Evolutionary conservation across 495 filamentous ascomycete genomes (phyloP).

Genomic region (Endocarpon pusillum): DNA sequence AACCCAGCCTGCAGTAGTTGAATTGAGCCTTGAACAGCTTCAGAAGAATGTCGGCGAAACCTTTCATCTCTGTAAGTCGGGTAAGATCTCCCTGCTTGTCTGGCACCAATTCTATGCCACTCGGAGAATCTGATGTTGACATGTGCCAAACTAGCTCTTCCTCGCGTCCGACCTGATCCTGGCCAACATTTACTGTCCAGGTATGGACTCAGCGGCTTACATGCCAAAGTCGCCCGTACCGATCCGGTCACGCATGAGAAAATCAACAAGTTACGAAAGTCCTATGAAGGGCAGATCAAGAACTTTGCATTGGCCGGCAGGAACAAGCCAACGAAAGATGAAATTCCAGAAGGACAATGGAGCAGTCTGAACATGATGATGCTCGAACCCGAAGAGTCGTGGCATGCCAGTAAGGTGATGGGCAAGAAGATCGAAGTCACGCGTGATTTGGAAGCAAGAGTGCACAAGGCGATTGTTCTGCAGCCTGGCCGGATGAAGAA

Average conservation of each 20-base stretch:
- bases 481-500: constrained; percentile 37
- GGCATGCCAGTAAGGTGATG: constrained; percentile 41
- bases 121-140: constrained; percentile 24
- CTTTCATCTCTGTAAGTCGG: constrained; percentile 34
- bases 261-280: constrained; percentile 57
- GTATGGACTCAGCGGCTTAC: constrained; percentile 42
- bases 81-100: constrained; percentile 27
- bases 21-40: constrained; percentile 25
- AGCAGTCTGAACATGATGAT: constrained; percentile 17
- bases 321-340: constrained; percentile 39
- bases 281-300: constrained; percentile 56
- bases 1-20: constrained; percentile 4
- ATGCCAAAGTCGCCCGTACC: constrained; percentile 43
- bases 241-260: constrained; percentile 52
- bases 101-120: constrained; percentile 13
- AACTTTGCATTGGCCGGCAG: constrained; percentile 42
- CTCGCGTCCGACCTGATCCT: constrained; percentile 37
- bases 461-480: constrained; percentile 37
- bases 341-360: constrained; percentile 12
- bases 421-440: constrained; percentile 36
- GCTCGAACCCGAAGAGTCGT: constrained; percentile 47
- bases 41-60: constrained; percentile 29
- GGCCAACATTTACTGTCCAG: constrained; percentile 45
- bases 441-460: constrained; percentile 25
- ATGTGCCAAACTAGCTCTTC: constrained; percentile 23